These are phyloP conservation scores for Capsella rubella DNA, from an alignment of 441 rosid genomes.

Conservation along the genomic window DNA sequence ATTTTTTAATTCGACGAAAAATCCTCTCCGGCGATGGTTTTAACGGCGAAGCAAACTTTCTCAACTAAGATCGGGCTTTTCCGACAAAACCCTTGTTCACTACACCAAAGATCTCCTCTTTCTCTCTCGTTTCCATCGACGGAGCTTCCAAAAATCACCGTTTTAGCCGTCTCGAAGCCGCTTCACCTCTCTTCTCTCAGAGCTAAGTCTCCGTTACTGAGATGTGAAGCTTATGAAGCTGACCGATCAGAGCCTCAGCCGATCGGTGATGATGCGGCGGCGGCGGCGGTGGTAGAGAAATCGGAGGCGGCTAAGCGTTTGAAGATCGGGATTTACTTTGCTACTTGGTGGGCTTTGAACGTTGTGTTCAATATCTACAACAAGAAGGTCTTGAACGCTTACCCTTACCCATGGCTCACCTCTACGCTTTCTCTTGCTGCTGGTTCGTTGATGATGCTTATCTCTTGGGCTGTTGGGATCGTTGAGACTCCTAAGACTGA, in stretches of 20 bases:
- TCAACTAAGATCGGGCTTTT: constrained; percentile 42
- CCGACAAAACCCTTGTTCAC: constrained; percentile 40
- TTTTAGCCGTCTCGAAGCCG: constrained; percentile 58
- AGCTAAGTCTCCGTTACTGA: constrained; percentile 43
- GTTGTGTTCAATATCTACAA: constrained; percentile 92
- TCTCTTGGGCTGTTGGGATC: constrained; percentile 86
- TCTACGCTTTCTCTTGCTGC: constrained; percentile 91
- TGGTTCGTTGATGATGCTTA: constrained; percentile 93
- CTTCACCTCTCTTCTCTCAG: constrained; percentile 57
- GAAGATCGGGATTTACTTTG: constrained; percentile 88
- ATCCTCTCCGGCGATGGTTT: constrained; percentile 35
- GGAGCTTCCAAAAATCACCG: constrained; percentile 37
- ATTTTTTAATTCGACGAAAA: constrained; percentile 25
- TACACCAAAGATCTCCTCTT: constrained; percentile 45
- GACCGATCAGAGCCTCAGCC: constrained; percentile 62
- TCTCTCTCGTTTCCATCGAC: constrained; percentile 46
- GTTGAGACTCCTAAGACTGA: constrained; percentile 90
- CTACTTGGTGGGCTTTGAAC: constrained; percentile 95
- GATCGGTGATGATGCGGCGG: constrained; percentile 43
- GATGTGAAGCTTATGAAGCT: constrained; percentile 82
- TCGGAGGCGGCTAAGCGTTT: constrained; percentile 59
- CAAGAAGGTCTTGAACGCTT: constrained; percentile 96
- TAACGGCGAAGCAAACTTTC: constrained; percentile 32
- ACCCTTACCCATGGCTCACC: constrained; percentile 93
- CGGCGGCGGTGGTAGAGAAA: constrained; percentile 44